Conservation (phyloP, 371 early-diverging fungal genomes). For the Mucor plumbeus region DNA sequence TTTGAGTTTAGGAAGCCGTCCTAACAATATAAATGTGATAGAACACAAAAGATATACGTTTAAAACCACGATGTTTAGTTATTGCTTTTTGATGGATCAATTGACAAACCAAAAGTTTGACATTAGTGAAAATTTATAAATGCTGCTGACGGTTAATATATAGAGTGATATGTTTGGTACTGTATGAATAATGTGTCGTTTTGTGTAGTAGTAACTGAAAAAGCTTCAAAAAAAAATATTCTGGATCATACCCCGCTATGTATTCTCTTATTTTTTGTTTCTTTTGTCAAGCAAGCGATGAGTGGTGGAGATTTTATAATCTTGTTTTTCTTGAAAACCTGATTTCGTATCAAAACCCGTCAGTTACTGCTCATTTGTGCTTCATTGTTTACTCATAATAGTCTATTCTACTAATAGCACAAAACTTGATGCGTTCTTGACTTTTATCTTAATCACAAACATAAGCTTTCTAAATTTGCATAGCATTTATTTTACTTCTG, state of each 20-base stretch:
- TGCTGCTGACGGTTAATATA: background rate
- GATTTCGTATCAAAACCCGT: background rate
- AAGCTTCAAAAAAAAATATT: background rate
- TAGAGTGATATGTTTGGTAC: background rate
- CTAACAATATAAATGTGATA: background rate
- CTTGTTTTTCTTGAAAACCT: background rate
- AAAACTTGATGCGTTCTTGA: background rate
- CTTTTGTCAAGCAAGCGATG: no score
- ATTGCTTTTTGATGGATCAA: background rate
- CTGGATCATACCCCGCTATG: slow-evolving; percentile 1
- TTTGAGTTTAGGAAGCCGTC: background rate
- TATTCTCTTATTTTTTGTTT: background rate
- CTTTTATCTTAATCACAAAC: no score
- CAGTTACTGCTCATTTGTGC: background rate
- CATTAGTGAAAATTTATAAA: background rate
- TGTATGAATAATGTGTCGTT: background rate
- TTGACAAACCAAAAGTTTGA: background rate
- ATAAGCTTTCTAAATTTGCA: no score
- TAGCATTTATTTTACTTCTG: no score
- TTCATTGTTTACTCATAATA: background rate
- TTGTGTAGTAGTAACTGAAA: background rate
- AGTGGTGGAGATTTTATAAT: no score
- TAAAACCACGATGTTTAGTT: background rate
- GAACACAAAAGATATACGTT: background rate
- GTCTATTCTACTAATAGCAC: background rate